phyloP scores from a whole-genome alignment of 106 monocot species.

The Acanthochlamys bracteata region DNA sequence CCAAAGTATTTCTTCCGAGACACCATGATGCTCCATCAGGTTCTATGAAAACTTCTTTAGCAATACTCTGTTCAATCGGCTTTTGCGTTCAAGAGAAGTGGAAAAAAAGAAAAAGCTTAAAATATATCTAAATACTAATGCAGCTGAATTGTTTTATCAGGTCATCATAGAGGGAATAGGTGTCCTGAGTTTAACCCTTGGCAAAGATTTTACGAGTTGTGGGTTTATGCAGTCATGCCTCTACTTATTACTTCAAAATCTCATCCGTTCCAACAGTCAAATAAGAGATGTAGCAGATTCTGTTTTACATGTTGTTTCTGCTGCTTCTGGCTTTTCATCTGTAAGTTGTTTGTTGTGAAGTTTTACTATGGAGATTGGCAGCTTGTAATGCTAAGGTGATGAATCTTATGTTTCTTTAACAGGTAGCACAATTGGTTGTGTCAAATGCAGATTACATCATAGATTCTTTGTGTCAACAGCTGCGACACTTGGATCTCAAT shows the following conservation, averaged over 20 bases:
- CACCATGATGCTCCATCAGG: conserved; percentile 73
- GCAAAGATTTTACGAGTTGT: conserved; percentile 51
- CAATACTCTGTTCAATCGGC: conserved; percentile 1
- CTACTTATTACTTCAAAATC: conserved; percentile 70
- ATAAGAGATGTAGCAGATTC: conserved; percentile 69
- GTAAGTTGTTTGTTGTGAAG: conserved; percentile 24
- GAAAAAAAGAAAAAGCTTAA: no score
- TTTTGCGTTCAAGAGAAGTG: no score
- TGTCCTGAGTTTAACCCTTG: conserved; percentile 62
- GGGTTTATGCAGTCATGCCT: conserved; percentile 92
- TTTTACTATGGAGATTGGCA: not conserved
- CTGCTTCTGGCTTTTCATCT: conserved; percentile 40
- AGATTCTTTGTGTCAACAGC: conserved; percentile 78
- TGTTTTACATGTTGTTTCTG: conserved; percentile 50
- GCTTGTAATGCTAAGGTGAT: no score
- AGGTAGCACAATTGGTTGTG: conserved; percentile 87
- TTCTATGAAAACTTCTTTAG: not conserved
- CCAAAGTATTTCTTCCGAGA: conserved; percentile 75
- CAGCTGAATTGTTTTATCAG: conserved; percentile 24
- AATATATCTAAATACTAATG: no score
- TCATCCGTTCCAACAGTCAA: conserved; percentile 69
- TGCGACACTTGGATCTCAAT: conserved; percentile 87
- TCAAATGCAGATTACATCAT: conserved; percentile 94
- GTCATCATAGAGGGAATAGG: conserved; percentile 91
- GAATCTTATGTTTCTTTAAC: conserved; percentile 16